Evolutionary conservation across 192 early-diverging fungal species (phyloP).

Genomic region (Coemansia sp.): DNA sequence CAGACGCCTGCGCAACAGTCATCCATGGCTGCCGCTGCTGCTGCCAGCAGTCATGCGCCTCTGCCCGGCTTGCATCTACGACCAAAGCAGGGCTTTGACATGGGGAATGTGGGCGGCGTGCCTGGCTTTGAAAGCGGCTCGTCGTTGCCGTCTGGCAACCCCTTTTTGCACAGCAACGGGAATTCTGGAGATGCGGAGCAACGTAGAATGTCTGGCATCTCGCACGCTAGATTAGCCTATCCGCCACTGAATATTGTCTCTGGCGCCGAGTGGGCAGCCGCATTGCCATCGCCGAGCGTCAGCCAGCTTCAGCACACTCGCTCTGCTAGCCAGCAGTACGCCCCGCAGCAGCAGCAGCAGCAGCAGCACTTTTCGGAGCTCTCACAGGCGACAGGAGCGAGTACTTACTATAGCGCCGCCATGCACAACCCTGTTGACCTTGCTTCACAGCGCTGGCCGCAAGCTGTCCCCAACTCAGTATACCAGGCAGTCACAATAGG

Average conservation of each 20-base stretch:
- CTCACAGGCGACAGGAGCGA: background rate
- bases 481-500: slow-evolving; percentile 28
- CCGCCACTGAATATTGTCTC: slow-evolving; percentile 10
- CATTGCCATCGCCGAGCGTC: slow-evolving; percentile 5
- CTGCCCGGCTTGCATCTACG: slow-evolving; percentile 15
- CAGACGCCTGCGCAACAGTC: slow-evolving; percentile 12
- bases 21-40: background rate
- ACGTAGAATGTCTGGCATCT: background rate
- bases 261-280: slow-evolving; percentile 5
- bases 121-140: slow-evolving; percentile 13
- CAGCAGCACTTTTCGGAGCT: background rate
- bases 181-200: background rate
- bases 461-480: background rate
- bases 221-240: slow-evolving; percentile 18
- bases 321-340: slow-evolving; percentile 9
- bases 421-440: background rate
- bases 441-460: slow-evolving; percentile 4
- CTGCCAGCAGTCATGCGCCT: slow-evolving; percentile 6
- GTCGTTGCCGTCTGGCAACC: slow-evolving; percentile 24
- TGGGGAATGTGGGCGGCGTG: slow-evolving; percentile 5
- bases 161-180: slow-evolving; percentile 18
- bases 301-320: slow-evolving; percentile 7
- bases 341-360: slow-evolving; percentile 2
- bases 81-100: slow-evolving; percentile 22
- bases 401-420: background rate